These are phyloP conservation scores for Colletotrichum godetiae DNA, from an alignment of 2,329 filamentous ascomycete genomes.

Conservation along the genomic window DNA sequence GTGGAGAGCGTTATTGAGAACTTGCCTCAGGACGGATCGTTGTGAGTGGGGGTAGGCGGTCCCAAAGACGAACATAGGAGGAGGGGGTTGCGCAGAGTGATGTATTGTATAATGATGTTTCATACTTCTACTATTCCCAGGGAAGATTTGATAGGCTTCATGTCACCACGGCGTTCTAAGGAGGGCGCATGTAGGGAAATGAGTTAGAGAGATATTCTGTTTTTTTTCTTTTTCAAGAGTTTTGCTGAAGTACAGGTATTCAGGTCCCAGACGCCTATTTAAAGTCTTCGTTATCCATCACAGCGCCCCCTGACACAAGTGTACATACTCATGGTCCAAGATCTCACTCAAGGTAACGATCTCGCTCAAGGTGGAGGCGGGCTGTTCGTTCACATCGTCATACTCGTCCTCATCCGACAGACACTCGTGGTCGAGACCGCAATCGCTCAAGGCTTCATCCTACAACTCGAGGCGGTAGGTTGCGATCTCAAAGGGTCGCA, in stretches of 20 bases:
- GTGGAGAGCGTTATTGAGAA: constrained; percentile 79
- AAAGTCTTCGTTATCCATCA: not conserved
- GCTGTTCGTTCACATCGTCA: not conserved
- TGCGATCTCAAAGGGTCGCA: constrained; percentile 87
- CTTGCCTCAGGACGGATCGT: constrained; percentile 68
- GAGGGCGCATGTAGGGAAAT: constrained; percentile 24
- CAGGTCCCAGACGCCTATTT: not conserved
- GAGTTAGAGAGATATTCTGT: constrained; percentile 25
- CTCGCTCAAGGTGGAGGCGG: no score
- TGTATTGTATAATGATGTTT: constrained; percentile 28
- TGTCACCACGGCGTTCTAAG: constrained; percentile 26
- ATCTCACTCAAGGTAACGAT: no score
- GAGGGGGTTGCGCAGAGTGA: not conserved
- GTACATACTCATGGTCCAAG: not conserved
- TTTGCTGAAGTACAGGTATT: constrained; percentile 21
- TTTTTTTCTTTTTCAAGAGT: not conserved
- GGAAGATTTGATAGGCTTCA: constrained; percentile 23
- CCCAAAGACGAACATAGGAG: not conserved
- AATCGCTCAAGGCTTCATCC: constrained; percentile 38
- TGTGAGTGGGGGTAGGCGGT: not conserved
- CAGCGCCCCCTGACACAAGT: not conserved
- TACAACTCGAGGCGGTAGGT: constrained; percentile 76
- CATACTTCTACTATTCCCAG: constrained; percentile 19
- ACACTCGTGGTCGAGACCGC: constrained; percentile 10
- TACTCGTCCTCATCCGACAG: not conserved